Evolutionary conservation across 2,329 filamentous ascomycete genomes (phyloP).

Genomic region (Zelopaecilomyces penicillatus): DNA sequence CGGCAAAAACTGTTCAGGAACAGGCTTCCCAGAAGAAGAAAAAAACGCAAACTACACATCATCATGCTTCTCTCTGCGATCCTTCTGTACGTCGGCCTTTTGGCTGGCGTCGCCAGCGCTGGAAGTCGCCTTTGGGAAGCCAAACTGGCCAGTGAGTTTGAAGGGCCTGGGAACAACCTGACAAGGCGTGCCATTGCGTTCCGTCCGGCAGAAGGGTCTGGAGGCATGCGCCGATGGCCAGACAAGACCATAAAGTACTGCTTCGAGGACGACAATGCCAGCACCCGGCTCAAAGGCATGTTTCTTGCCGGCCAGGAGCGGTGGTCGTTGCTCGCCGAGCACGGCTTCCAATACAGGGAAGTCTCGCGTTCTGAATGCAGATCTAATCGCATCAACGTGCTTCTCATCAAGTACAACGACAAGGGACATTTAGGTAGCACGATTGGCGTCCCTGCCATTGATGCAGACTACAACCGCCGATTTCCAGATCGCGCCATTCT

Average conservation of each 20-base stretch:
- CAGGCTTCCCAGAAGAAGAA: too few relatives aligned
- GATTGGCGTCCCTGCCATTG: conserved; percentile 3
- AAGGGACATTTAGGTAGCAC: conserved; percentile 4
- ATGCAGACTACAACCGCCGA: neutral
- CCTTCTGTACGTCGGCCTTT: too few relatives aligned
- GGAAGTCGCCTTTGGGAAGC: neutral
- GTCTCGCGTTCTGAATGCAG: conserved; percentile 4
- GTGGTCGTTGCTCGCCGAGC: neutral
- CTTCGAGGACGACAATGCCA: conserved; percentile 3
- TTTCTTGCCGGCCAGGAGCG: neutral
- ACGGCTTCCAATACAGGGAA: conserved; percentile 10
- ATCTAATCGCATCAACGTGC: conserved; percentile 4
- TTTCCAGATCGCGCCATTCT: neutral
- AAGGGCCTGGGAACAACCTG: neutral
- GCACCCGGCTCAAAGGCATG: neutral
- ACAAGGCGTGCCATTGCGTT: neutral
- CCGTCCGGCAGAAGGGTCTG: neutral
- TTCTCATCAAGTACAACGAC: conserved; percentile 6
- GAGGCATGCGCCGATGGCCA: conserved; percentile 8
- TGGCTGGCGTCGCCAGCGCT: too few relatives aligned
- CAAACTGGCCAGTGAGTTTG: neutral
- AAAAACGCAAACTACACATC: too few relatives aligned
- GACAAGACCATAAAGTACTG: conserved; percentile 13
- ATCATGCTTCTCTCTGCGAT: too few relatives aligned
- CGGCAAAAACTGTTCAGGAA: too few relatives aligned